Conservation (phyloP, 2,329 filamentous ascomycete species). For the Penicillium capsulatum region DNA sequence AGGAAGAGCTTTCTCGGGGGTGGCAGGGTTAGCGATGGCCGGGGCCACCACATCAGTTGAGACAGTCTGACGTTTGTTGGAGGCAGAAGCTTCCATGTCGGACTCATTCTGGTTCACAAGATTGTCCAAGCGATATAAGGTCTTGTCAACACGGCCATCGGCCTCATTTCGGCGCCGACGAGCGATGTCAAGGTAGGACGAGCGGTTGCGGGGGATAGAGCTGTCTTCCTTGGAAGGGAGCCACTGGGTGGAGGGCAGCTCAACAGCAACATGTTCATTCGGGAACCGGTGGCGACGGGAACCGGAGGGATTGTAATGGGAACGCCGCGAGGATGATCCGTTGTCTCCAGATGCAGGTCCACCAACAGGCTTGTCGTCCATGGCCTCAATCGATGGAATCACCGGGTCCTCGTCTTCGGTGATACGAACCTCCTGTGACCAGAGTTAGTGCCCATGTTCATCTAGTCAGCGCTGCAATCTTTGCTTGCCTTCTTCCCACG, state of each 20-base stretch:
- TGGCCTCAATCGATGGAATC: background rate
- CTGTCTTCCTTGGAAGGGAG: no score
- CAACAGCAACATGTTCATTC: no score
- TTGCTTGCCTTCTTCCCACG: no score
- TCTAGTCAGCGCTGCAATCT: no score
- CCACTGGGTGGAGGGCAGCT: no score
- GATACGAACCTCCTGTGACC: no score
- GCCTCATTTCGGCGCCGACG: conserved; percentile 29
- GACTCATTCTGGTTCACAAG: conserved; percentile 30
- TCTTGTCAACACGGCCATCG: conserved; percentile 32
- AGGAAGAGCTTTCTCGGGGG: background rate
- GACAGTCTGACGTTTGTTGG: conserved; percentile 1
- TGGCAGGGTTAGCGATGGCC: background rate
- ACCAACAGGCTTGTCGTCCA: no score
- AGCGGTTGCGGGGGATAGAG: conserved; percentile 1
- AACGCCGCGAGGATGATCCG: no score
- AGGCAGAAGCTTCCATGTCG: conserved; percentile 15
- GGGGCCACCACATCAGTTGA: background rate
- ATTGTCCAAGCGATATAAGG: conserved; percentile 32
- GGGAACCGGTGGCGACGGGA: no score
- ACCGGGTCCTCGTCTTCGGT: no score
- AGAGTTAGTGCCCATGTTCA: no score
- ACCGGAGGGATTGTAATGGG: no score
- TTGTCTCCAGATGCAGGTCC: background rate
- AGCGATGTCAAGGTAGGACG: conserved; percentile 29